phyloP scores from a whole-genome alignment of 345 rosid species.

The Boechera divaricarpa region DNA sequence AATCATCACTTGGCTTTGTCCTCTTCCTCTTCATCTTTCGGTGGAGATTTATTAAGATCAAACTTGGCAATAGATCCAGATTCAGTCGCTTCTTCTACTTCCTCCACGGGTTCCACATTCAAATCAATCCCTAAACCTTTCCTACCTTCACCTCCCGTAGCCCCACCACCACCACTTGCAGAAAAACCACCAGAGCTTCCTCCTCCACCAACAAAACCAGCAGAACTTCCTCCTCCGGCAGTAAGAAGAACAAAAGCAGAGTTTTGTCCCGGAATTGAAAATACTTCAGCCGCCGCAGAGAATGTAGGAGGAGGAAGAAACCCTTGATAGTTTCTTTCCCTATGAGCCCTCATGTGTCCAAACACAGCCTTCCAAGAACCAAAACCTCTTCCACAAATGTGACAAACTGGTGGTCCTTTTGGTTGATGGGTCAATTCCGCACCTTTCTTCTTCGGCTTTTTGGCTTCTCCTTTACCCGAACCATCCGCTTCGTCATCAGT shows the following conservation, averaged over 20 bases:
- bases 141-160: not conserved
- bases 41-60: slow-evolving; percentile 42
- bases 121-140: slow-evolving; percentile 22
- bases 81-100: not conserved
- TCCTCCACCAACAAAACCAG: not conserved
- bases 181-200: not conserved
- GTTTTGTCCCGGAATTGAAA: slow-evolving; percentile 7
- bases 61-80: not conserved
- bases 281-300: not conserved
- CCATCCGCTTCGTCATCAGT: not conserved
- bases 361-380: slow-evolving; percentile 47
- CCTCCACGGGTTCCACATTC: slow-evolving; percentile 1
- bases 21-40: slow-evolving; percentile 13
- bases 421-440: slow-evolving; percentile 27
- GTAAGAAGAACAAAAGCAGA: slow-evolving; percentile 8
- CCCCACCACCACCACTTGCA: not conserved
- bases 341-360: slow-evolving; percentile 51
- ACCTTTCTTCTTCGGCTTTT: slow-evolving; percentile 7
- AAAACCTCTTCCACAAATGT: slow-evolving; percentile 37
- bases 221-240: not conserved
- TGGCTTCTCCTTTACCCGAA: not conserved
- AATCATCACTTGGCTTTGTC: not conserved
- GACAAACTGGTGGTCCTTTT: slow-evolving; percentile 33
- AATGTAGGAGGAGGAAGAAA: slow-evolving; percentile 46
- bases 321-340: slow-evolving; percentile 16